Evolutionary conservation across 768 basidiomycete genomes (phyloP).

Genomic region (Strobilomyces echinocephalus): DNA sequence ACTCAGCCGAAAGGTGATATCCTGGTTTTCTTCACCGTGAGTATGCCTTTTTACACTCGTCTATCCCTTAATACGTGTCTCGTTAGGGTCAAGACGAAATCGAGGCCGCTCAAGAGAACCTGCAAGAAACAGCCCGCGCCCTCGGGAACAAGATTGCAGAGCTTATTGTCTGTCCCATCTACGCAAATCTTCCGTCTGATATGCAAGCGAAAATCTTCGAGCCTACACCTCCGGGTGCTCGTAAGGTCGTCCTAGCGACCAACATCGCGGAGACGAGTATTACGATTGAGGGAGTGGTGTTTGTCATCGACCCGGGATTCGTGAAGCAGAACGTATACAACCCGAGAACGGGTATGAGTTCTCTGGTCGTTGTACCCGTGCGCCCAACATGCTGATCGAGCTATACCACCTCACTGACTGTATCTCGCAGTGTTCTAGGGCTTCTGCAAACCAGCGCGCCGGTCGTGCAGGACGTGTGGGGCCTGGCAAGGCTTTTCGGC

Average conservation of each 20-base stretch:
- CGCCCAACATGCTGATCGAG: conserved; percentile 29
- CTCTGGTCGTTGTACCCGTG: conserved; percentile 91
- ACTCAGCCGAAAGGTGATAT: conserved; percentile 98
- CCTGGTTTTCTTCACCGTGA: conserved; percentile 90
- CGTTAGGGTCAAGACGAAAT: conserved; percentile 93
- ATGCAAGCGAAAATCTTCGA: conserved; percentile 99
- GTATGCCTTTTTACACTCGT: conserved; percentile 20
- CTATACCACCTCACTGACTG: background rate
- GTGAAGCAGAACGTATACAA: conserved; percentile 99
- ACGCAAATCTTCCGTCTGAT: conserved; percentile 97
- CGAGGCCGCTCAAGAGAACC: conserved; percentile 92
- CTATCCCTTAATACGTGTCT: conserved; percentile 1
- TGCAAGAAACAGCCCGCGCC: conserved; percentile 91
- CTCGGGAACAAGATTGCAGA: conserved; percentile 95
- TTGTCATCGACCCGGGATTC: conserved; percentile 98
- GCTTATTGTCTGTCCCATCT: conserved; percentile 94
- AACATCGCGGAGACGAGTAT: conserved; percentile 99
- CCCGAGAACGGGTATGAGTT: conserved; percentile 97
- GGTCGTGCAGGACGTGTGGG: conserved; percentile 97
- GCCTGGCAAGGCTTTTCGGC: conserved; percentile 95
- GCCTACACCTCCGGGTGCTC: conserved; percentile 91
- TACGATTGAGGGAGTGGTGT: conserved; percentile 98
- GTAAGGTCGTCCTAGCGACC: conserved; percentile 97
- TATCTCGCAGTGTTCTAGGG: conserved; percentile 75
- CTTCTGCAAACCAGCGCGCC: conserved; percentile 95